Evolutionary conservation across 2,329 filamentous ascomycete genomes (phyloP), one percentile per base, ranked within the genome.

Genomic region (Harringtonia lauricola): DNA sequence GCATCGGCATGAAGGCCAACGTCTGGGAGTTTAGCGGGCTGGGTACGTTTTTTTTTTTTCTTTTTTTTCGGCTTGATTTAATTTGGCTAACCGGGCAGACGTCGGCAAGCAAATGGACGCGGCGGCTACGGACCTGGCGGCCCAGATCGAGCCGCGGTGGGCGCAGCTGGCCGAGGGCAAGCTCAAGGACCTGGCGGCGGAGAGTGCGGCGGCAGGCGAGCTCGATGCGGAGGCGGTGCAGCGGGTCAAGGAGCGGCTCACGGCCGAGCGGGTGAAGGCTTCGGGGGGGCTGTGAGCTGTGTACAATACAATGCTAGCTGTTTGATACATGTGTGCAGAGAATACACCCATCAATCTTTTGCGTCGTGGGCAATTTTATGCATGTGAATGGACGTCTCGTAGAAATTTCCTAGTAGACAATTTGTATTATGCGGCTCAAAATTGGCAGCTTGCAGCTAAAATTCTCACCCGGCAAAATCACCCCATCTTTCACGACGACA

Each of bases 1-100:
- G 92, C n/a, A 82, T 96, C 34, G 92, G 92, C 55, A 94, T 98
- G 88, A 98, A 98, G 73, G 92, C 92, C 42, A 95, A 98, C 60
- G 76, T 96, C 40, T 98, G 85, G 80, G 86, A 95, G 59, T 89
- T 86, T 63, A 79, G 83, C 56, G 74, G 75, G 45, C 59, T 89
- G 47, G 81, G 83, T 83, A 72, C 49, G 64, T 59, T 41, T 12
- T 36, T 30, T 10, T 8, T 28, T 8, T 50, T 4, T 41, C 9
- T 22, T n/a, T 41, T 14, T 34, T 37, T 8, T 8, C 18, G 9
- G 48, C 6, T 41, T 8, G 17, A 17, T 44, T 39, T 18, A 42
- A 7, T 21, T 4, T 13, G 19, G 24, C 40, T 46, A 39, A 42
- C 41, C 12, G 15, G 33, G 35, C 50, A 78, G 74, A 63, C 48